Base-by-base conservation (phyloP, 108 stramenopile genomes). In the Skeletonema marinoi region DNA sequence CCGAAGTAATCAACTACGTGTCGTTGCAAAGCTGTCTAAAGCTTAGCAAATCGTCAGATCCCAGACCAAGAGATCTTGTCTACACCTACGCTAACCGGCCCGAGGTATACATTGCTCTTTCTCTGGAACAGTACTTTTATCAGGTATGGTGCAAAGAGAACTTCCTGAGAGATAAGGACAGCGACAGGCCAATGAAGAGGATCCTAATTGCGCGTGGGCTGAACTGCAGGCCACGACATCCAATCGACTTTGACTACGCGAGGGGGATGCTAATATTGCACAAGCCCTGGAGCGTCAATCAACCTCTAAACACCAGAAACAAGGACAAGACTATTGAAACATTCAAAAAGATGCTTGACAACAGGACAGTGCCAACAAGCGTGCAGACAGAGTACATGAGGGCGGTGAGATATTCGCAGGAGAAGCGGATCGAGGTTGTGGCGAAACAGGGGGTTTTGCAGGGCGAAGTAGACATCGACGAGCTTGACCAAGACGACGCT, bases 181-280 rank as follows among this genome's bases (percentile, higher is more conserved):
- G 14, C 3, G 14, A 12, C 10, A 6, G 44, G 25, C 25, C 25
- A 25, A 25, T 25, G 25, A 25, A 25, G 25, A 25, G 25, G 25
- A 25, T 25, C 25, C 25, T 25, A 25, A 25, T 25, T 25, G 44
- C 31, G 12, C 64, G 10, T 13, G 74, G 74, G 3, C 19, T 59
- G 38, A 66, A 66, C 29, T 48, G 56, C 11, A 66, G 54, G 29
- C 30, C 74, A 6, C 8, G 16, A 0, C 41, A 75, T 38, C 74
- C 74, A 21, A 51, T 60, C 17, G 17, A 33, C 17, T 75, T 54
- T 39, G 36, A 75, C 0, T 75, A 67, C 60, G 74, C 74, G 2
- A 58, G 74, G 13, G 65, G 44, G 3, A 67, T 75, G 66, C 35
- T 75, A 10, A 39, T 75, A 1, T 11, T 75, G 35, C 65, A 75